Conservation (phyloP, 148 eudicot genomes). For the Camellia lanceoleosa region DNA sequence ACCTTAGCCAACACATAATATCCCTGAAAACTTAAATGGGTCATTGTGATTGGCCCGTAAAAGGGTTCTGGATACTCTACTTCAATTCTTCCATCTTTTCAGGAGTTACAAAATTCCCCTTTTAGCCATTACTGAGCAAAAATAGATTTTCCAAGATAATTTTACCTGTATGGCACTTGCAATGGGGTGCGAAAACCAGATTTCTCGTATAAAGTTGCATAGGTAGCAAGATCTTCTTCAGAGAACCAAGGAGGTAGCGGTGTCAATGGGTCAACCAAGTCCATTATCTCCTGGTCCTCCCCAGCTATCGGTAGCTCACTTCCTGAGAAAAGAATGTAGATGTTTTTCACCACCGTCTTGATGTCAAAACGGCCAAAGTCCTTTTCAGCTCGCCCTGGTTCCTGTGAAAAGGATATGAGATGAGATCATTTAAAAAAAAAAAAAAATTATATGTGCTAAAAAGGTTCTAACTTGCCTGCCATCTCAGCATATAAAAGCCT, state of each 20-base stretch:
- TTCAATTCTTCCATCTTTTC: neutral
- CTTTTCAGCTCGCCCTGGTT: conserved; percentile 63
- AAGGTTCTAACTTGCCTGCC: conserved; percentile 10
- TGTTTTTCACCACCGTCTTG: conserved; percentile 49
- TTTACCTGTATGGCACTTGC: conserved; percentile 62
- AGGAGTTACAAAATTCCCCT: neutral
- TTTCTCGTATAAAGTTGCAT: conserved; percentile 51
- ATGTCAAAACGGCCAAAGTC: conserved; percentile 52
- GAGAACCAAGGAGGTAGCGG: conserved; percentile 59
- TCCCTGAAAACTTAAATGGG: neutral
- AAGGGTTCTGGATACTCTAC: neutral
- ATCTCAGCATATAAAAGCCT: conserved; percentile 58
- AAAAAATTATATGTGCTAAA: neutral
- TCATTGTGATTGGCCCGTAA: neutral
- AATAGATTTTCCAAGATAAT: neutral
- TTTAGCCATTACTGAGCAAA: neutral
- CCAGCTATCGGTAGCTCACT: conserved; percentile 50
- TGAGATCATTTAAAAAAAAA: neutral
- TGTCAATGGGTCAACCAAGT: conserved; percentile 43
- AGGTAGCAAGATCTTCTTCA: conserved; percentile 49
- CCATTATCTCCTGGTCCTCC: conserved; percentile 66
- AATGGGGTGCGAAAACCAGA: conserved; percentile 58
- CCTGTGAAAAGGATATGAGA: conserved; percentile 18
- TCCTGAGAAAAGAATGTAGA: conserved; percentile 54
- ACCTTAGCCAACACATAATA: neutral